These are phyloP conservation scores for Spizellomyces punctatus DNA, from an alignment of 192 early-diverging fungal genomes.

Conservation along the genomic window DNA sequence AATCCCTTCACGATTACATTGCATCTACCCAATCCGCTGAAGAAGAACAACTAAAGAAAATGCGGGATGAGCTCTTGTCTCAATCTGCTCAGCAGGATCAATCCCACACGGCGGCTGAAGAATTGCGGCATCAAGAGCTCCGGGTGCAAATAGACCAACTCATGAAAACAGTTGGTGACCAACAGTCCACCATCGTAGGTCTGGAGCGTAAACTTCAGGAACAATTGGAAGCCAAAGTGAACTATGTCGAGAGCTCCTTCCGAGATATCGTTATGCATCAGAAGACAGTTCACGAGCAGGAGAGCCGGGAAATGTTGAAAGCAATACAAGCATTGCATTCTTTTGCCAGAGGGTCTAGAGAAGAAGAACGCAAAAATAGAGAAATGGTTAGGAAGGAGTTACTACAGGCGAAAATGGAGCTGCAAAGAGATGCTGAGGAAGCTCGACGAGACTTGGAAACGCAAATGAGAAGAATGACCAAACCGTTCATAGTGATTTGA, in stretches of 20 bases:
- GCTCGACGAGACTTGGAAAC: slow-evolving; percentile 4
- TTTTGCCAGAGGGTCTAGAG: not conserved
- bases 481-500: slow-evolving; percentile 13
- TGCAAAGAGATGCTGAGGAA: not conserved
- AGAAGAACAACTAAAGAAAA: not conserved
- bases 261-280: slow-evolving; percentile 6
- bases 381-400: slow-evolving; percentile 1
- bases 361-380: slow-evolving; percentile 11
- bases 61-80: not conserved
- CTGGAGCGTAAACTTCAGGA: not conserved
- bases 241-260: not conserved
- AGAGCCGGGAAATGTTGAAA: not conserved
- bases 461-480: slow-evolving; percentile 6
- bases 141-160: not conserved
- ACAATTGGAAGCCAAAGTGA: not conserved
- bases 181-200: not conserved
- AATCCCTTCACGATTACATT: slow-evolving; percentile 8
- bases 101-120: not conserved
- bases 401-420: not conserved
- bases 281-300: not conserved
- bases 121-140: not conserved
- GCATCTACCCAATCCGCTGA: not conserved
- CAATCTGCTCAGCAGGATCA: slow-evolving; percentile 3
- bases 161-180: not conserved
- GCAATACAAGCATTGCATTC: not conserved